These are phyloP conservation scores for Dacryopinax primogenitus DNA, from an alignment of 768 basidiomycete genomes.

Conservation along the genomic window DNA sequence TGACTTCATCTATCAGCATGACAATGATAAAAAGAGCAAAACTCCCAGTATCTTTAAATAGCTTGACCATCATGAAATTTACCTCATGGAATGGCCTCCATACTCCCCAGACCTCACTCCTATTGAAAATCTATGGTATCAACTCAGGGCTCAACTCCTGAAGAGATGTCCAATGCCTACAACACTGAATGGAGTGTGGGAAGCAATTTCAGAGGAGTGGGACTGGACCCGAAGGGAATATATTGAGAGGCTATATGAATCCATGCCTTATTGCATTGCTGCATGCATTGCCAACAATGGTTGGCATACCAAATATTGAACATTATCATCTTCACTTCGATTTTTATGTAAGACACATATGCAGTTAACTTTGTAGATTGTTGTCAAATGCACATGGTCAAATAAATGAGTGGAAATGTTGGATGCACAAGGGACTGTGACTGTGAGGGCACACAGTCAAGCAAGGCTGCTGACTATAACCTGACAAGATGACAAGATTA, in stretches of 20 bases:
- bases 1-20: neutral
- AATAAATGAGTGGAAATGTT: no score
- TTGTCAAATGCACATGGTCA: no score
- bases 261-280: neutral
- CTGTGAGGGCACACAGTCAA: no score
- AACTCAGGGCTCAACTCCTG: neutral
- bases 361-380: no score
- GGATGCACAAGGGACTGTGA: no score
- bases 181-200: neutral
- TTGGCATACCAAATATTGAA: neutral
- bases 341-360: no score
- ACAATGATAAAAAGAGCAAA: neutral
- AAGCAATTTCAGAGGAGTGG: neutral
- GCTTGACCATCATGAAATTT: neutral
- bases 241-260: neutral
- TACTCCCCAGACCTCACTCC: neutral
- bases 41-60: neutral
- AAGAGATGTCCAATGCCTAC: neutral
- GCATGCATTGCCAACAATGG: neutral
- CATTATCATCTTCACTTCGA: neutral
- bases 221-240: neutral
- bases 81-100: neutral
- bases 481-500: no score
- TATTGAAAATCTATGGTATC: neutral
- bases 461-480: no score